Percentiles rank a stretch among this genome's conserved stretches.
These are phyloP conservation scores for Hordeum vulgare DNA, from an alignment of 176 grass and related monocot genomes.

Conservation along the genomic window DNA sequence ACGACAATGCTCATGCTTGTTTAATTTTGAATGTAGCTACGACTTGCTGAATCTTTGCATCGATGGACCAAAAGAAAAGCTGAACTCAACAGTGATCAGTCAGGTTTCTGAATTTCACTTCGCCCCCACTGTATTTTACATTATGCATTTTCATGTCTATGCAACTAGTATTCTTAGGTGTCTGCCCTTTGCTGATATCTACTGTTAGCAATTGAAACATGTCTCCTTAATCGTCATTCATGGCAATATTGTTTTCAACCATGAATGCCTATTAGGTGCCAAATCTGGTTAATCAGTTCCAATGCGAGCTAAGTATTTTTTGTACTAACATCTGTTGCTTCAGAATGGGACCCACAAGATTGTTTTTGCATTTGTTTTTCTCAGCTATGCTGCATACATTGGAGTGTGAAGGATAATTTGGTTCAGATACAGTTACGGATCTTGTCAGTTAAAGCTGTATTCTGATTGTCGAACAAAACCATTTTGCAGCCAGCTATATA, in stretches of 20 bases:
- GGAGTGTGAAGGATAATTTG: neutral
- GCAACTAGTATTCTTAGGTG: neutral
- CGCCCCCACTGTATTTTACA: neutral
- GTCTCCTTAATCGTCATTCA: neutral
- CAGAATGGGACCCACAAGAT: neutral
- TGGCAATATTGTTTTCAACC: neutral
- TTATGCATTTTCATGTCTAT: neutral
- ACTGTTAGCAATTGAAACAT: neutral
- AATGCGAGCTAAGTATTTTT: neutral
- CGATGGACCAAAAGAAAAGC: conserved; percentile 91
- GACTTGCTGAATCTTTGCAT: conserved; percentile 85
- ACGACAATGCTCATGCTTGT: neutral
- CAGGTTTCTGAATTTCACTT: conserved; percentile 56
- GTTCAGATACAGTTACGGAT: neutral
- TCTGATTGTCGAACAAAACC: conserved; percentile 14
- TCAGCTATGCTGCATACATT: neutral
- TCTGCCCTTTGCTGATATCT: neutral
- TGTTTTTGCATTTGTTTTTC: neutral
- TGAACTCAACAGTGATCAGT: conserved; percentile 94
- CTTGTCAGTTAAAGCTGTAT: neutral
- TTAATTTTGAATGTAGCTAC: conserved; percentile 41
- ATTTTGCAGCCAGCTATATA: conserved; percentile 92
- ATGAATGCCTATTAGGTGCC: neutral
- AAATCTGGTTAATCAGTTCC: neutral
- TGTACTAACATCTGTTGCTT: neutral